A percentile compares a stretch with the other conserved stretches of the same genome.
These are phyloP conservation scores for Fonsecaea monophora DNA, from an alignment of 2,329 filamentous ascomycete species.

Conservation along the genomic window DNA sequence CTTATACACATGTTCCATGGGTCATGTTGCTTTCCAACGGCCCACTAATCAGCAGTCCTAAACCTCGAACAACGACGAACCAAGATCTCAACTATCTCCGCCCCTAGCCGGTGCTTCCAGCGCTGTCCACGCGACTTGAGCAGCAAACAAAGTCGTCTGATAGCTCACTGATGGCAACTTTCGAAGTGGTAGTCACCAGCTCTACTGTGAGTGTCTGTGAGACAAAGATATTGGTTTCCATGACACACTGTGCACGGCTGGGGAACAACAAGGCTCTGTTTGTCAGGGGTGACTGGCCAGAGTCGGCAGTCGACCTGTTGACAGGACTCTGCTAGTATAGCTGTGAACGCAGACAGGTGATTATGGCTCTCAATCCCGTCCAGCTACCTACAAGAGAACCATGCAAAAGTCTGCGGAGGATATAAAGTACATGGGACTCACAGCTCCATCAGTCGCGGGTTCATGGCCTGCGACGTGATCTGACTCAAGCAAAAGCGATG, in stretches of 20 bases:
- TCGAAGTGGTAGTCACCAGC: background rate
- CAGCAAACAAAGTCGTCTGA: background rate
- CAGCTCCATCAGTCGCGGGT: too few species aligned
- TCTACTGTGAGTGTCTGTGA: background rate
- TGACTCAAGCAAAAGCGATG: background rate
- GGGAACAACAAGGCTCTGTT: constrained; percentile 16
- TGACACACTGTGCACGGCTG: constrained; percentile 6
- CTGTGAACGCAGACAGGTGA: background rate
- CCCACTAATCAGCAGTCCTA: background rate
- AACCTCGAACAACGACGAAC: background rate
- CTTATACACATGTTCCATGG: background rate
- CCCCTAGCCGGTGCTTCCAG: background rate
- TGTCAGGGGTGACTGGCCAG: constrained; percentile 14
- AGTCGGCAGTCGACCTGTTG: background rate
- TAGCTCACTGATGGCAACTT: background rate
- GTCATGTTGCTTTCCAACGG: background rate
- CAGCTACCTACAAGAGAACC: too few species aligned
- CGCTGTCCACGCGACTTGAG: background rate
- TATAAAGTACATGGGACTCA: too few species aligned
- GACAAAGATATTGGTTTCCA: background rate
- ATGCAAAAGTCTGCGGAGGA: too few species aligned
- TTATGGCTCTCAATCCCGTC: too few species aligned
- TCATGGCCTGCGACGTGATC: background rate
- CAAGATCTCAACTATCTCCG: background rate
- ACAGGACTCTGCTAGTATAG: too few species aligned